Base-by-base conservation (phyloP, 306 rosid species). In the Quillaja saponaria region DNA sequence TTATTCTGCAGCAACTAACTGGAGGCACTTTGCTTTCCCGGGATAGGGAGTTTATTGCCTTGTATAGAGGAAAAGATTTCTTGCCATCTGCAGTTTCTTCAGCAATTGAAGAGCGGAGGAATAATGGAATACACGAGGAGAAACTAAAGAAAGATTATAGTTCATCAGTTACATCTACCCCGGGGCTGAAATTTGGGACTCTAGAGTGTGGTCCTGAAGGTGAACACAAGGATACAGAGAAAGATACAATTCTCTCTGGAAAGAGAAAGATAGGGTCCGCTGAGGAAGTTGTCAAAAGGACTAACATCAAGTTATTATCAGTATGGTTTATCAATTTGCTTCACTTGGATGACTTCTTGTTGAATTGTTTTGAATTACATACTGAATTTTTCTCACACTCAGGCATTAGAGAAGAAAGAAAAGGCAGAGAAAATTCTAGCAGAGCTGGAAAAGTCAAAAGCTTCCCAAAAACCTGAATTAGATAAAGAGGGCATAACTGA, bases 1-100 rank as follows among this genome's bases (percentile, higher is more conserved):
- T 52, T 76, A 67, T 17, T 67, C 65, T 63, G 78, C 92, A 91
- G 98, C 35, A 73, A 61, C 78, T 91, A 74, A 91, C 98, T 63
- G 98, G 95, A 55, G 98, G 96, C 63, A 75, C 77, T 68, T 85
- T 91, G 60, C 83, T 91, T 77, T 72, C 96, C 63, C 91, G 96
- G 63, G 87, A 88, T 75, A 82, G 65, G 63, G 92, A 91, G 60
- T 81, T 88, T 75, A 77, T 91, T 55, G 80, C 72, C 72, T 76
- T 91, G 6, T 91, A 88, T 61, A 82, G 98, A 71, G 98, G 96
- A 78, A 91, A 91, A 58, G 98, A 88, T 68, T 91, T 84, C 73
- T 79, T 91, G 75, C 98, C 92, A 15, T 54, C 75, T 64, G 87
- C 85, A 50, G 98, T 84, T 72, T 88, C 96, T 38, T 79, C 92